Evolutionary conservation across 2,329 filamentous ascomycete genomes (phyloP).

Genomic region (Whalleya microplaca): DNA sequence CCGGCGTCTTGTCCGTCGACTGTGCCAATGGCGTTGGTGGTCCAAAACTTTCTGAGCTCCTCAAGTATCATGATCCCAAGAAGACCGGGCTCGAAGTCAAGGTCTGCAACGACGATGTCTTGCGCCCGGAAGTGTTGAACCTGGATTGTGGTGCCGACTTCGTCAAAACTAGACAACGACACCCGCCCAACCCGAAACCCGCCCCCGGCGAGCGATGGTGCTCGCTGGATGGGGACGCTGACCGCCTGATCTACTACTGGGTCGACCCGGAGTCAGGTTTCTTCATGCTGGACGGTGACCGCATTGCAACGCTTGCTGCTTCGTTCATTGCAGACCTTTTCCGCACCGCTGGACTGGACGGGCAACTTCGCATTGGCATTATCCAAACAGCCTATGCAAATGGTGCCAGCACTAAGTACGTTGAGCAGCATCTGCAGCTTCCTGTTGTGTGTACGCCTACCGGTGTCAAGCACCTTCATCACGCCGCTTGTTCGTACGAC

Average conservation of each 20-base stretch:
- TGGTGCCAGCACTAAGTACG: conserved; percentile 89
- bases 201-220: conserved; percentile 78
- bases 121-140: conserved; percentile 88
- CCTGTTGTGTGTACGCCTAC: conserved; percentile 93
- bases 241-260: conserved; percentile 96
- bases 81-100: conserved; percentile 78
- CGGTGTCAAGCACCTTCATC: conserved; percentile 96
- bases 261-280: conserved; percentile 80
- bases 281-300: conserved; percentile 92
- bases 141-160: conserved; percentile 94
- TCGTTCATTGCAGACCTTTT: conserved; percentile 92
- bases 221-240: conserved; percentile 93
- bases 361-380: conserved; percentile 87
- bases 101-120: conserved; percentile 90
- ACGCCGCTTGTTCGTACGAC: conserved; percentile 93
- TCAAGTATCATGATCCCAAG: conserved; percentile 77
- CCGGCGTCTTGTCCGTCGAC: conserved; percentile 80
- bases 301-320: conserved; percentile 91
- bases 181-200: conserved; percentile 81
- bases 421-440: conserved; percentile 83
- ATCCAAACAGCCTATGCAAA: conserved; percentile 99
- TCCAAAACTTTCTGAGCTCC: conserved; percentile 82
- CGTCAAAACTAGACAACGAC: conserved; percentile 95
- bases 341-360: conserved; percentile 74
- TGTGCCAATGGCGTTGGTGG: conserved; percentile 97